Evolutionary conservation across 805 yeast species (phyloP), one percentile per base, ranked within the genome.

Genomic region (Saccharomycopsis lassenensis): DNA sequence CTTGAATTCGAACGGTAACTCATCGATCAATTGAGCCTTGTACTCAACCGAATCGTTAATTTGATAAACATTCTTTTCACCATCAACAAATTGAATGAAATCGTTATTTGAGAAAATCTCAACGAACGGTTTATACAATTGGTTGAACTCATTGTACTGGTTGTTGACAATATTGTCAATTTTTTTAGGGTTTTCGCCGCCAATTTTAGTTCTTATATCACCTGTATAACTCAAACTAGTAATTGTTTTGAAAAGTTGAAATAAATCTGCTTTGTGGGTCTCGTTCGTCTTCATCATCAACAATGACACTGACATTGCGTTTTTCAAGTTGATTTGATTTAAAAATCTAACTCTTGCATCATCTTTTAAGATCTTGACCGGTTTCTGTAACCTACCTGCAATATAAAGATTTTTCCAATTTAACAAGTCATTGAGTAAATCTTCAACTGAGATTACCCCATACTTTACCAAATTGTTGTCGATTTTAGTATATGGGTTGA

Each of bases 321-420:
- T 76, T 35, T 74, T 67, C 41, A 91, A 61, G 53, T 91, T 91
- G 44, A 67, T 71, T 49, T 83, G 87, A 50, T 83, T 81, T 49
- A 80, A 63, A 38, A 77, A 71, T 37, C 71, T 64, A 5, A 82
- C 65, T 49, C 71, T 64, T 1, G 77, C 65, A 40, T 77, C 76
- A 48, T 76, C 82, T 44, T 74, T 68, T 26, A 83, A 54, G 23
- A 82, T 67, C 42, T 81, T 78, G 4, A 89, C 94, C 0, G 98
- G 98, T 51, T 91, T 91, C 49, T 91, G 98, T 40, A 91, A 61
- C 44, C 98, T 65, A 1, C 98, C 98, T 2, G 95, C 93, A 14
- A 91, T 52, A 50, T 91, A 91, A 48, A 91, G 68, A 0, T 86
- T 71, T 20, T 74, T 63, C 98, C 98, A 91, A 37, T 78, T 72